These are phyloP conservation scores for Medicago lupulina DNA, from an alignment of 306 rosid genomes.

Conservation along the genomic window DNA sequence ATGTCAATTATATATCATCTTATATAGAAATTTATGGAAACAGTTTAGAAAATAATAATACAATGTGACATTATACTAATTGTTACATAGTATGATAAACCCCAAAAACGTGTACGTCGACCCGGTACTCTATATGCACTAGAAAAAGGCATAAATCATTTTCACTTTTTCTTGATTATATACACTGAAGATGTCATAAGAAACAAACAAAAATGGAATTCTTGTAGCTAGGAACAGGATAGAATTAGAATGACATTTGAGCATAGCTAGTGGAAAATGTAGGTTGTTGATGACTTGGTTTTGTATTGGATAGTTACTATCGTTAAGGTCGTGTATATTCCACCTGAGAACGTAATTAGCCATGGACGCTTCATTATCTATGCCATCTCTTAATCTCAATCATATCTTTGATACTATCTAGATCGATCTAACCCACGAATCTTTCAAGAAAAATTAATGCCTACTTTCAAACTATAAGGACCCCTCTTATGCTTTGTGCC, in stretches of 20 bases:
- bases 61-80: too few species aligned
- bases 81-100: too few species aligned
- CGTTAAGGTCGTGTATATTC: constrained; percentile 47
- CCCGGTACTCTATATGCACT: too few species aligned
- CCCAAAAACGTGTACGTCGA: too few species aligned
- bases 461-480: background rate
- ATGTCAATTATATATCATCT: too few species aligned
- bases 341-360: constrained; percentile 53
- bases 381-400: constrained; percentile 30
- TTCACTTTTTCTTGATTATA: too few species aligned
- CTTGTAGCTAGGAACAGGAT: too few species aligned
- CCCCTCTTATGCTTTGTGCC: background rate
- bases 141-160: too few species aligned
- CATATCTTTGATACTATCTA: constrained; percentile 35
- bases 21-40: too few species aligned
- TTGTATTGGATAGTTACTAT: constrained; percentile 30
- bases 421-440: background rate
- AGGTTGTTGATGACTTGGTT: constrained; percentile 39
- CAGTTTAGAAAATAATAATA: too few species aligned
- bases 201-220: background rate
- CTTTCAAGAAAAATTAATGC: constrained; percentile 25
- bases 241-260: constrained; percentile 1
- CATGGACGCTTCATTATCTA: constrained; percentile 38
- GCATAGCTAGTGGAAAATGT: too few species aligned
- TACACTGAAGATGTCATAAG: too few species aligned